Evolutionary conservation across 1,284 basidiomycete species (phyloP), one percentile per base, ranked within the genome.

Genomic region (Trichosporon faecale): DNA sequence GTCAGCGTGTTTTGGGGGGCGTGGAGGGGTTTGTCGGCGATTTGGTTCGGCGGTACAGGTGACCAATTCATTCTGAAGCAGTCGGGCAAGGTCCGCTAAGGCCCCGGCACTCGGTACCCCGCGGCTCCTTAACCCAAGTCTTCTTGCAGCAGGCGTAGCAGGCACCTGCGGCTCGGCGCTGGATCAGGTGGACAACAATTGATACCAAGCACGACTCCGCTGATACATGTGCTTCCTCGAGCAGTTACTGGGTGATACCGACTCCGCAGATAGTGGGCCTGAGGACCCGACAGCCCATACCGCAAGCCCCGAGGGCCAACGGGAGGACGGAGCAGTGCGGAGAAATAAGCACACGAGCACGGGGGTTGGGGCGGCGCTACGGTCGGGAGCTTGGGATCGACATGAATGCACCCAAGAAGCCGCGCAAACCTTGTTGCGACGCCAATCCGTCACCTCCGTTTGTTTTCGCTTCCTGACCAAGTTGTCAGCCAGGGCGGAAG

Each of bases 311-410:
- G 7, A 11, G 25, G 49, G 23, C 7, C 3, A 23, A 23, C 21
- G 21, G 49, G 46, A 9, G 21, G 21, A 49, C 46, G 46, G 23
- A 52, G 49, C 21, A 52, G 21, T 3, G 49, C 49, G 49, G 49
- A 52, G 23, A 52, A 46, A n/a, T 52, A 52, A 52, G 49, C 49
- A 52, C 49, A 52, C 49, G 49, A 52, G 49, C 49, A 52, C 49
- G 49, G 49, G 21, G 49, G 3, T 44, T 12, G 16, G 18, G 40
- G 49, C 21, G 49, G 49, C 21, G n/a, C 49, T 6, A 52, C 23
- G 9, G 49, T 52, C 21, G 49, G 49, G 25, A 44, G 18, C 21
- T 25, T 52, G 49, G 21, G 49, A 52, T 52, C 49, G 49, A 52
- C 49, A 52, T 52, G 49, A 52, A 52, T 52, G 23, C 49, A 25